Conservation (phyloP, 305 asterid species). For the Solanum aculeatissimum region DNA sequence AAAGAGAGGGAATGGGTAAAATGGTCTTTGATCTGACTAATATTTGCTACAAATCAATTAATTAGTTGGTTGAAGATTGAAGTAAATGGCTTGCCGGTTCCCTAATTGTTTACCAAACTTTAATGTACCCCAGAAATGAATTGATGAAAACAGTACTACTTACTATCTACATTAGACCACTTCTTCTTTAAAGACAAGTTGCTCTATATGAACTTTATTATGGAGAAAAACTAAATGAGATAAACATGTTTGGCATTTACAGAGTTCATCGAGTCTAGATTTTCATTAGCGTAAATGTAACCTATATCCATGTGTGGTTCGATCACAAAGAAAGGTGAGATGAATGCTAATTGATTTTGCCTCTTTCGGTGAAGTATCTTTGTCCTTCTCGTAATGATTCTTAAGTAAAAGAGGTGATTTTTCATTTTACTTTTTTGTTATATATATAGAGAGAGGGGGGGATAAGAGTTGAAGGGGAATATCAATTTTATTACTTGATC, state of each 20-base stretch:
- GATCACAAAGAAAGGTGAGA: neutral
- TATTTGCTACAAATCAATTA: neutral
- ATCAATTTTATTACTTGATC: neutral
- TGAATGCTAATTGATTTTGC: neutral
- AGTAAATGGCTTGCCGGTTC: neutral
- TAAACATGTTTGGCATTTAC: neutral
- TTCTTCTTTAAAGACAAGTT: neutral
- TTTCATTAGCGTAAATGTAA: neutral
- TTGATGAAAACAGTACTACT: neutral
- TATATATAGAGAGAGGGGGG: neutral
- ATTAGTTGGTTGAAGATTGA: neutral
- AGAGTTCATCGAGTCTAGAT: neutral
- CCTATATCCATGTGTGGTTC: neutral
- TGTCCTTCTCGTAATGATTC: neutral
- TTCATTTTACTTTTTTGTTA: neutral
- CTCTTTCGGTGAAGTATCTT: neutral
- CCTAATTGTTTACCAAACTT: neutral
- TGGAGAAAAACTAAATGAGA: neutral
- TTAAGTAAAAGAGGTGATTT: neutral
- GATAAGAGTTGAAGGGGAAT: neutral
- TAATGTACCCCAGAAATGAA: neutral
- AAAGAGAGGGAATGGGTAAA: neutral
- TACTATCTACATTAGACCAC: neutral
- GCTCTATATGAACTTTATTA: neutral
- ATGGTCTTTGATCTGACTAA: neutral